These are phyloP conservation scores for Daucus carota DNA, from an alignment of 129 eudicot species.

Conservation along the genomic window DH1_v3.0 NC_030386.2:33743501-33744000, in stretches of 20 bases:
- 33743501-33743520: conserved; percentile 8
- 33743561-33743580: conserved; percentile 15
- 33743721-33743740: conserved; percentile 50
- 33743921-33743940: conserved; percentile 38
- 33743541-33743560: conserved; percentile 15
- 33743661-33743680: conserved; percentile 13
- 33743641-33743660: conserved; percentile 1
- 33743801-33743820: conserved; percentile 34
- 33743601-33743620: not conserved
- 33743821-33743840: conserved; percentile 29
- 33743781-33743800: conserved; percentile 8
- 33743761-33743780: not conserved
- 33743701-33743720: conserved; percentile 19
- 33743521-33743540: not conserved
- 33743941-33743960: not conserved
- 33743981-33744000: not conserved
- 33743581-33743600: conserved; percentile 6
- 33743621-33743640: not conserved
- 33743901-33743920: conserved; percentile 20
- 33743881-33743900: conserved; percentile 20
- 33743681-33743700: not conserved
- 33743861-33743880: conserved; percentile 34
- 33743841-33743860: conserved; percentile 6
- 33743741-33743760: conserved; percentile 22
- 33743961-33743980: not conserved